Conservation (phyloP, 2,329 filamentous ascomycete species). For the Pyrenophora seminiperda region DNA sequence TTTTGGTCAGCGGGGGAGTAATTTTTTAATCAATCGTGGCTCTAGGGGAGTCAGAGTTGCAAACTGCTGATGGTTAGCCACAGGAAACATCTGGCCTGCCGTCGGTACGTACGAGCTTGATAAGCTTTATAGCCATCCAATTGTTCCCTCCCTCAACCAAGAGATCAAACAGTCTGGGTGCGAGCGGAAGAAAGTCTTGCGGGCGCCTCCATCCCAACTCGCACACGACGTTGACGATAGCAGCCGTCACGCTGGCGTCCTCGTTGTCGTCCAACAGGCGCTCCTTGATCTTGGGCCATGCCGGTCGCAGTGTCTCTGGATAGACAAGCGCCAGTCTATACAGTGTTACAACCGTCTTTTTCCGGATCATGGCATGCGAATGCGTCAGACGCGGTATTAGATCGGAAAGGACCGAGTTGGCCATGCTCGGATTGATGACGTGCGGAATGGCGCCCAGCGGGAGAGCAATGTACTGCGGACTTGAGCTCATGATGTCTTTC, state of each 20-base stretch:
- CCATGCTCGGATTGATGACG: constrained; percentile 89
- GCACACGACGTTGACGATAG: constrained; percentile 95
- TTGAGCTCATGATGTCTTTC: constrained; percentile 81
- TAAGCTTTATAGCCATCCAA: constrained; percentile 99
- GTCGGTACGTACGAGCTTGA: constrained; percentile 75
- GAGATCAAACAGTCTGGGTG: constrained; percentile 88
- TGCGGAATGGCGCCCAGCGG: constrained; percentile 91
- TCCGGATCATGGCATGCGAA: constrained; percentile 81
- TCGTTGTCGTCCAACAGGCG: constrained; percentile 87
- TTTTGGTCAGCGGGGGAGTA: constrained; percentile 88
- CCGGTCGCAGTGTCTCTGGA: constrained; percentile 86
- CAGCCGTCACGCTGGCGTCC: constrained; percentile 90
- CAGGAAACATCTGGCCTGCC: too few relatives aligned
- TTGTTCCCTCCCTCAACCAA: constrained; percentile 93
- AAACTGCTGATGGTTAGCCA: constrained; percentile 64
- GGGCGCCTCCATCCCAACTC: constrained; percentile 93
- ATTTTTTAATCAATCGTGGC: constrained; percentile 86
- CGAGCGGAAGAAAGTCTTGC: constrained; percentile 89
- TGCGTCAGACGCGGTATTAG: constrained; percentile 85
- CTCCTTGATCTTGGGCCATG: constrained; percentile 98
- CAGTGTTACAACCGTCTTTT: constrained; percentile 94
- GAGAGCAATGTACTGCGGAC: constrained; percentile 77
- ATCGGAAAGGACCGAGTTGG: constrained; percentile 85
- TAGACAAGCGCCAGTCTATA: constrained; percentile 96
- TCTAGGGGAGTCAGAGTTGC: constrained; percentile 92